Percentiles rank a stretch among this genome's conserved stretches.
Evolutionary conservation across 306 rosid species (phyloP).

Genomic region (Calophaca sinica): DNA sequence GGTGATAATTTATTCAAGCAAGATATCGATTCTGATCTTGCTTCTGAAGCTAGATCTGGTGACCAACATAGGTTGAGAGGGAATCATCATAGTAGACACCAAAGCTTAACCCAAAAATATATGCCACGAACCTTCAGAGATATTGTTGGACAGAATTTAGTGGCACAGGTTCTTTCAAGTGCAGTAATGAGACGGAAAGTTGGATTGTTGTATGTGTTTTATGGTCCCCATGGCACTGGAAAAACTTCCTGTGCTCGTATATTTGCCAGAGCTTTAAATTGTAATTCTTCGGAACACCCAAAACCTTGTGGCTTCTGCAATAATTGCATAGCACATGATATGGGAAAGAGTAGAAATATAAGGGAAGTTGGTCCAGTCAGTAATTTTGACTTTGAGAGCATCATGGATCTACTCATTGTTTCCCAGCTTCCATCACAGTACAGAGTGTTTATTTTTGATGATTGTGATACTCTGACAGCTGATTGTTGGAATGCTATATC

Average conservation of each 20-base stretch:
- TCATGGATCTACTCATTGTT: conserved; percentile 81
- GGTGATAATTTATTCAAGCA: conserved; percentile 81
- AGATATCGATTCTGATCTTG: conserved; percentile 87
- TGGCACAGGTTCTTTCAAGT: conserved; percentile 94
- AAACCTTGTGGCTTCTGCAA: conserved; percentile 97
- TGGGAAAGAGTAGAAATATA: conserved; percentile 82
- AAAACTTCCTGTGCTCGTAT: conserved; percentile 94
- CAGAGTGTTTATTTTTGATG: conserved; percentile 91
- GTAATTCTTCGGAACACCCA: conserved; percentile 78
- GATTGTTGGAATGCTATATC: conserved; percentile 96
- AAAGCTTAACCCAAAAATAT: conserved; percentile 86
- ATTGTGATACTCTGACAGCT: conserved; percentile 79
- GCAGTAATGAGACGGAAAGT: conserved; percentile 80
- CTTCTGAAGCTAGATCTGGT: conserved; percentile 91
- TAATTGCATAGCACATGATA: conserved; percentile 78
- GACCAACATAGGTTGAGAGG: conserved; percentile 68
- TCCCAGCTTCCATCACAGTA: conserved; percentile 81
- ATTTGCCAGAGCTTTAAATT: conserved; percentile 92
- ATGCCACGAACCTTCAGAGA: conserved; percentile 88
- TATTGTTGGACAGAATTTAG: conserved; percentile 93
- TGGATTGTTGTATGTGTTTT: conserved; percentile 87
- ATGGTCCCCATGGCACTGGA: conserved; percentile 98
- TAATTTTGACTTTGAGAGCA: conserved; percentile 86
- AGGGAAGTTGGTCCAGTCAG: conserved; percentile 94
- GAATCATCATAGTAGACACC: conserved; percentile 68